Evolutionary conservation across 176 grass and related monocot genomes (phyloP).

Genomic region (Sorghum bicolor): Sorghum_bicolor_NCBIv3 NC_012870.2:4382001-4382500

Average conservation of each 20-base stretch:
- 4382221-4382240: conserved; percentile 58
- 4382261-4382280: not conserved
- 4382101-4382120: conserved; percentile 20
- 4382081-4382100: conserved; percentile 57
- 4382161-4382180: conserved; percentile 32
- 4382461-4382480: not conserved
- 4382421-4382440: conserved; percentile 15
- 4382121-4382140: not conserved
- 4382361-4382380: conserved; percentile 95
- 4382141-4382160: not conserved
- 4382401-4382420: conserved; percentile 22
- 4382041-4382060: conserved; percentile 70
- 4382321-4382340: conserved; percentile 72
- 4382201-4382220: conserved; percentile 75
- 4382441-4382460: not conserved
- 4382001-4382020: conserved; percentile 85
- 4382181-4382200: conserved; percentile 99
- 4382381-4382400: conserved; percentile 65
- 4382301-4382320: not conserved
- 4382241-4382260: conserved; percentile 18
- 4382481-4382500: conserved; percentile 66
- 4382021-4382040: conserved; percentile 90
- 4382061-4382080: conserved; percentile 98
- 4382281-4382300: not conserved
- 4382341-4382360: conserved; percentile 57